These are phyloP conservation scores for Linnemannia exigua DNA, from an alignment of 192 early-diverging fungal genomes.

Conservation along the genomic window DNA sequence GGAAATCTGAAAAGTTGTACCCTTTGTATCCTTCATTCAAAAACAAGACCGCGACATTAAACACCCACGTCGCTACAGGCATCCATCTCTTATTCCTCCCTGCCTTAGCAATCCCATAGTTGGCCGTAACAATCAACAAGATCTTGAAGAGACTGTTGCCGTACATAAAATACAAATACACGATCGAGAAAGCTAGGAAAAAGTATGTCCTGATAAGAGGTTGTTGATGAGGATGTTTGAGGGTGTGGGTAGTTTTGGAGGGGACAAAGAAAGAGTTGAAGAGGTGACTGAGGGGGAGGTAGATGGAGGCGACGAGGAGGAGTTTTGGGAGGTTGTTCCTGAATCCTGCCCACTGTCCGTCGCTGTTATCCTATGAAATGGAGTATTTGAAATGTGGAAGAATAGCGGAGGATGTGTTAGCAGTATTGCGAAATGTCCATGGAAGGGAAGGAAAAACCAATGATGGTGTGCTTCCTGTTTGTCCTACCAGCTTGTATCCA, in stretches of 20 bases:
- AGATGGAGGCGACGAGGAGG: slow-evolving; percentile 59
- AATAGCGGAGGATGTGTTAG: neutral
- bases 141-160: slow-evolving; percentile 87
- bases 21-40: slow-evolving; percentile 83
- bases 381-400: neutral
- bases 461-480: neutral
- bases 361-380: slow-evolving; percentile 80
- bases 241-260: slow-evolving; percentile 22
- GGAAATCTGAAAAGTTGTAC: slow-evolving; percentile 74
- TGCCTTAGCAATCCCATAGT: slow-evolving; percentile 74
- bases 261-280: slow-evolving; percentile 46
- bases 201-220: slow-evolving; percentile 61
- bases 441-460: neutral
- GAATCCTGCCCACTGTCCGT: slow-evolving; percentile 77
- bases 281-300: slow-evolving; percentile 65
- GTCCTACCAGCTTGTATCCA: slow-evolving; percentile 49
- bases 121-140: slow-evolving; percentile 68
- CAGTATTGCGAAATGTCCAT: too few relatives aligned
- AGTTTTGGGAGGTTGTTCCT: slow-evolving; percentile 74
- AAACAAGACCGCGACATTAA: slow-evolving; percentile 86
- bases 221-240: slow-evolving; percentile 15
- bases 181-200: slow-evolving; percentile 68
- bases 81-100: slow-evolving; percentile 67
- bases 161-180: slow-evolving; percentile 78
- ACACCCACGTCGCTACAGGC: slow-evolving; percentile 84